These are phyloP conservation scores for Leccinum pallidistipes DNA, from an alignment of 1,284 basidiomycete species.

Conservation along the genomic window DNA sequence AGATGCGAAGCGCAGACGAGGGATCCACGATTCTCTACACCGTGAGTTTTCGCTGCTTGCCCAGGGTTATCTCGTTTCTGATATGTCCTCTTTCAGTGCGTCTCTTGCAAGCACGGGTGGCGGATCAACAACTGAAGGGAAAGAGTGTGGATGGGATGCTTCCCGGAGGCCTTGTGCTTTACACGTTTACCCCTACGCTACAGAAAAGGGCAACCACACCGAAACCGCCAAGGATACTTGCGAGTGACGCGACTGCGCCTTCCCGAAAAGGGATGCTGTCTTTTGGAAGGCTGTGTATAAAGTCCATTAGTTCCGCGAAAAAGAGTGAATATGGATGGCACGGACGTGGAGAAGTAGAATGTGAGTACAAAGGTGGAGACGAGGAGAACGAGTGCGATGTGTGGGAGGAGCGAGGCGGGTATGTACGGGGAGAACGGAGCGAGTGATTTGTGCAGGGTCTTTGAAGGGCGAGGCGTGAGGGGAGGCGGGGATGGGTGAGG, in stretches of 20 bases:
- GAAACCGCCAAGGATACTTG: conserved; percentile 79
- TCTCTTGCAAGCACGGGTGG: conserved; percentile 73
- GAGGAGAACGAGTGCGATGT: conserved; percentile 73
- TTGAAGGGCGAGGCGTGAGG: conserved; percentile 13
- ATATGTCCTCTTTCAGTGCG: conserved; percentile 48
- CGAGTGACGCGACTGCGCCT: conserved; percentile 63
- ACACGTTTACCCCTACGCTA: conserved; percentile 85
- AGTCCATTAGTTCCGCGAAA: conserved; percentile 9
- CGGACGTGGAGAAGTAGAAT: conserved; percentile 90
- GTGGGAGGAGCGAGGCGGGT: conserved; percentile 64
- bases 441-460: conserved; percentile 54
- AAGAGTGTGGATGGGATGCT: background rate
- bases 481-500: background rate
- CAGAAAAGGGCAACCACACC: conserved; percentile 88
- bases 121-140: conserved; percentile 66
- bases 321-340: conserved; percentile 17
- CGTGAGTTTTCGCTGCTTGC: conserved; percentile 33
- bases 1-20: conserved; percentile 89
- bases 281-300: conserved; percentile 63
- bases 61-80: background rate
- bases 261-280: conserved; percentile 68
- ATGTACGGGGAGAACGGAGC: conserved; percentile 70
- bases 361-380: conserved; percentile 73
- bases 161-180: conserved; percentile 27
- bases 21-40: conserved; percentile 85